phyloP scores from a whole-genome alignment of 2,329 filamentous ascomycete species.

The Diplodia scrobiculata region DNA sequence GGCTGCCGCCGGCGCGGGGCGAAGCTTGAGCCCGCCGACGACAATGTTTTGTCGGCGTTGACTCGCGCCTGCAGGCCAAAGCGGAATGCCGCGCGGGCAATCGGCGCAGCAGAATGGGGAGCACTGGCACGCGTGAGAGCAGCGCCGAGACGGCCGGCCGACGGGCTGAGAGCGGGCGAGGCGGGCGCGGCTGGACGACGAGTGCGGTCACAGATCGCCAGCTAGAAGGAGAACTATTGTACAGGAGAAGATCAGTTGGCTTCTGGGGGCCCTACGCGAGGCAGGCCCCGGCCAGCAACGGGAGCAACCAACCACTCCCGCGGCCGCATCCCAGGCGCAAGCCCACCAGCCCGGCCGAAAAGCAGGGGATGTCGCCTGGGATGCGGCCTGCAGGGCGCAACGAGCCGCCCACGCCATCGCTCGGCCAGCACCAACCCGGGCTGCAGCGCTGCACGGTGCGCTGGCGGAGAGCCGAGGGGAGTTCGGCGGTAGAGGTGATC shows the following conservation, averaged over 20 bases:
- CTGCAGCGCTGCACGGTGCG: slow-evolving; percentile 11
- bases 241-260: slow-evolving; percentile 15
- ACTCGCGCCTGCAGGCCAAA: neutral
- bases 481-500: slow-evolving; percentile 11
- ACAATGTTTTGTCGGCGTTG: neutral
- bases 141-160: neutral
- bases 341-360: neutral
- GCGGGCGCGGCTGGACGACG: neutral
- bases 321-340: slow-evolving; percentile 2
- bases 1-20: slow-evolving; percentile 4
- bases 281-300: slow-evolving; percentile 12
- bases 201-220: slow-evolving; percentile 17
- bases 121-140: slow-evolving; percentile 5
- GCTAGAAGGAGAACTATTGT: slow-evolving; percentile 7
- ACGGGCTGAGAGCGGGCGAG: neutral
- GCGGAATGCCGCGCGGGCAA: slow-evolving; percentile 10
- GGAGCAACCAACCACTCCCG: slow-evolving; percentile 15
- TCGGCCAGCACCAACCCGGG: neutral
- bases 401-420: slow-evolving; percentile 2
- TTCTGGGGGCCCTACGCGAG: slow-evolving; percentile 14
- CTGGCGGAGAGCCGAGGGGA: slow-evolving; percentile 5
- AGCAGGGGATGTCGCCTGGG: slow-evolving; percentile 7
- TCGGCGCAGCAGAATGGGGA: neutral
- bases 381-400: neutral
- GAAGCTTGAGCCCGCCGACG: slow-evolving; percentile 15